Evolutionary conservation across 306 rosid genomes (phyloP), one percentile per base, ranked within the genome.

Genomic region (Vachellia pachyceras): DNA sequence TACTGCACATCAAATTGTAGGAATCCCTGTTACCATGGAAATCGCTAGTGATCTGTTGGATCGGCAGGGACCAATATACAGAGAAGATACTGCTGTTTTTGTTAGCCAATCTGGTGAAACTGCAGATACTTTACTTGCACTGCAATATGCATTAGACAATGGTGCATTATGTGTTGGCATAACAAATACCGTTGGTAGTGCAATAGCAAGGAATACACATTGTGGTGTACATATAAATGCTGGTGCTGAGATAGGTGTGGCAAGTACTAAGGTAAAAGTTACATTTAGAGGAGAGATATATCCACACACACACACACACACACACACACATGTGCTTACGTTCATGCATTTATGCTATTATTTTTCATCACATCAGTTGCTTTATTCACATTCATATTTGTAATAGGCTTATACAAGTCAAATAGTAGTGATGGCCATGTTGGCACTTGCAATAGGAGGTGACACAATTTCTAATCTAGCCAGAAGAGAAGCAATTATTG

Each of bases 61-160:
- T 82, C 90, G 97, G 76, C 97, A 93, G 84, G 99, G 99, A 73
- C 98, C 97, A 42, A 90, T 95, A 79, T 91, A 93, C 82, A 83
- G 99, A 83, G 99, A 95, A 87, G 99, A 95, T 86, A 95, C 99
- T 22, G 96, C 97, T 3, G 88, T 95, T 82, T 95, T 95, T 87
- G 99, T 95, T 49, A 95, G 99, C 87, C 99, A 95, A 79, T 95
- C 99, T 23, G 99, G 99, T 77, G 99, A 95, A 92, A 95, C 99
- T 68, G 98, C 98, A 45, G 99, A 95, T 83, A 95, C 97, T 63
- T 82, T 95, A 81, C 91, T 79, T 33, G 99, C 99, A 54, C 83
- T 95, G 88, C 91, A 93, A 72, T 95, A 95, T 90, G 99, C 99
- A 46, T 75, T 89, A 84, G 97, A 95, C 74, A 95, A 95, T 71